Conservation (phyloP, 1,139 yeast species). For the Eremothecium sinecaudum region DNA sequence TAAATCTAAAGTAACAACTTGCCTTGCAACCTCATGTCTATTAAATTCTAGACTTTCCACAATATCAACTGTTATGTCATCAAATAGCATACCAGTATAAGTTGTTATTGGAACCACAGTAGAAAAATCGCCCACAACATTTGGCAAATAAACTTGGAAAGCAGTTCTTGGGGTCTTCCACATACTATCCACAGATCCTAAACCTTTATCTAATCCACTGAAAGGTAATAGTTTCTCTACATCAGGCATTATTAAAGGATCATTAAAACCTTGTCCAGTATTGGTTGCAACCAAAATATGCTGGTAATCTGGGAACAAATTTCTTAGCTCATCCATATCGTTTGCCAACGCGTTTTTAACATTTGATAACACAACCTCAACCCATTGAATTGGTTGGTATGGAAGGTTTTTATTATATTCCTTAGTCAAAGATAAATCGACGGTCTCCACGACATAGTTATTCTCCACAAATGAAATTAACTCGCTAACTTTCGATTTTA, state of each 20-base stretch:
- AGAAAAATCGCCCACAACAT: slow-evolving; percentile 39
- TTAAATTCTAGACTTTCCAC: slow-evolving; percentile 79
- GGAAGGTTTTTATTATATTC: slow-evolving; percentile 37
- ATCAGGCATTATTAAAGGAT: slow-evolving; percentile 34
- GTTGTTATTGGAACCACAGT: slow-evolving; percentile 65
- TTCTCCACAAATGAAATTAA: slow-evolving; percentile 39
- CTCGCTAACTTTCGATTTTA: slow-evolving; percentile 36
- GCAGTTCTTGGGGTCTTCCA: slow-evolving; percentile 52
- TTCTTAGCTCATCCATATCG: slow-evolving; percentile 32
- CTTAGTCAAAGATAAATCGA: slow-evolving; percentile 18
- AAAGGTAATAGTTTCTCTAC: slow-evolving; percentile 33
- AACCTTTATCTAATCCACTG: slow-evolving; percentile 29
- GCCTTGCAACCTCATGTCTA: slow-evolving; percentile 78
- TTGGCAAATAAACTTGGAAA: slow-evolving; percentile 55
- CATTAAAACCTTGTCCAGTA: slow-evolving; percentile 28
- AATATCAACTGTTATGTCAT: slow-evolving; percentile 68
- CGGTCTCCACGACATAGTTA: slow-evolving; percentile 16
- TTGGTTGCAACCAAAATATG: slow-evolving; percentile 21
- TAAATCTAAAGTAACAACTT: slow-evolving; percentile 63
- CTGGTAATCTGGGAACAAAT: slow-evolving; percentile 28
- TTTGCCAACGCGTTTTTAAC: slow-evolving; percentile 34
- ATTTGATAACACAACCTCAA: slow-evolving; percentile 47
- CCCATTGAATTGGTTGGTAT: slow-evolving; percentile 44
- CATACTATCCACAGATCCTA: slow-evolving; percentile 41
- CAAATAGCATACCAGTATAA: slow-evolving; percentile 53